A percentile compares a stretch with the other conserved stretches of the same genome.
Conservation (phyloP, 345 rosid genomes). For the Arabis alpina region DNA sequence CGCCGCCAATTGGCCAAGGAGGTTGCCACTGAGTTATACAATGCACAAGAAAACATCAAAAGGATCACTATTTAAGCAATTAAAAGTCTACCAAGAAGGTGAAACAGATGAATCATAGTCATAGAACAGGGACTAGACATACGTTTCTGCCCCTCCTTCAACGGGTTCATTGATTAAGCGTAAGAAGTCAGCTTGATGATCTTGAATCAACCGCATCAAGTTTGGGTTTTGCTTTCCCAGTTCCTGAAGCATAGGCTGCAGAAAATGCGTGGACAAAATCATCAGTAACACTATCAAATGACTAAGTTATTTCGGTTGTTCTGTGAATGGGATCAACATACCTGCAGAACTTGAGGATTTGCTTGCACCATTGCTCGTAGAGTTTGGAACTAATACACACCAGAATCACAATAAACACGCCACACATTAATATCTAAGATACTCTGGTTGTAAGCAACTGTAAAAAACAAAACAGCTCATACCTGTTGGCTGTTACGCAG, state of each 20-base stretch:
- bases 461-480: not conserved
- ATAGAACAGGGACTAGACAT: constrained; percentile 36
- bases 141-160: constrained; percentile 84
- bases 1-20: constrained; percentile 67
- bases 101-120: constrained; percentile 6
- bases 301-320: not conserved
- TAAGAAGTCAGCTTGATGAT: constrained; percentile 84
- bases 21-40: constrained; percentile 50
- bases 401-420: constrained; percentile 1
- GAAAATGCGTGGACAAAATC: constrained; percentile 6
- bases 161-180: constrained; percentile 84
- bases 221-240: constrained; percentile 91
- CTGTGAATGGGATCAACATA: constrained; percentile 29
- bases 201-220: constrained; percentile 83
- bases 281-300: constrained; percentile 5
- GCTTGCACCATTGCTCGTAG: constrained; percentile 85
- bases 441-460: constrained; percentile 2
- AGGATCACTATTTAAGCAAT: constrained; percentile 1
- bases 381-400: constrained; percentile 71
- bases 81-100: not conserved
- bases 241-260: constrained; percentile 95
- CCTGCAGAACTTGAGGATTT: constrained; percentile 83
- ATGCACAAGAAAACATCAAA: constrained; percentile 9
- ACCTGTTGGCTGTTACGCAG: constrained; percentile 93
- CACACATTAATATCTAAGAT: not conserved